Evolutionary conservation across 1,139 yeast species (phyloP), one percentile per base, ranked within the genome.

Genomic region (Debaryomycetaceae sp.): DNA sequence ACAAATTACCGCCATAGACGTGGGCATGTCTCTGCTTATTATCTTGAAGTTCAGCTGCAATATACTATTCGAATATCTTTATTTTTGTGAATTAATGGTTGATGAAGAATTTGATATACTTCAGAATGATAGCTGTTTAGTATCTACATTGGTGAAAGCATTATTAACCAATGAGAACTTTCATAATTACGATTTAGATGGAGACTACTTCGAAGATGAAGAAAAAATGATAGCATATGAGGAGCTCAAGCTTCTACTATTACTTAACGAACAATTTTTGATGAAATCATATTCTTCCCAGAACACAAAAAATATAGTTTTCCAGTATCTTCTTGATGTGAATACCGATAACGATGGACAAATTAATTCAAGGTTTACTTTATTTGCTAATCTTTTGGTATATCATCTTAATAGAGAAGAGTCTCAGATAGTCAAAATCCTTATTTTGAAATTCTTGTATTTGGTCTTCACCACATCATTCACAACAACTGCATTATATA

Each of bases 261-360:
- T 87, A 2, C 67, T 89, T 16, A 88, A 88, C 57, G 96, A 89
- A 56, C 96, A 89, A 57, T 89, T 79, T 57, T 77, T 89, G 77
- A 83, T 87, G 79, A 71, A 72, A 34, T 73, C 78, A 22, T 71
- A 65, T 46, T 53, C 63, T 24, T 41, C 60, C 11, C 51, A 46
- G 7, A 53, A 56, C 5, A 53, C 70, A 28, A 61, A 63, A 35
- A 79, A 80, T 51, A 66, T 66, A 42, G 81, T 79, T 3, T 73
- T 77, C 52, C 71, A 73, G 32, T 72, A 72, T 14, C 50, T 76
- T 28, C 56, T 73, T 48, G 26, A 22, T 22, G 11, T 22, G 26
- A 8, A 22, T 22, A 17, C 34, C 14, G 42, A 37, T 8, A 45
- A 47, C 17, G 19, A 40, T 11, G 41, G 40, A 6, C 53, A 57